Evolutionary conservation across 306 rosid species (phyloP).

Genomic region (Lupinus albus): DNA sequence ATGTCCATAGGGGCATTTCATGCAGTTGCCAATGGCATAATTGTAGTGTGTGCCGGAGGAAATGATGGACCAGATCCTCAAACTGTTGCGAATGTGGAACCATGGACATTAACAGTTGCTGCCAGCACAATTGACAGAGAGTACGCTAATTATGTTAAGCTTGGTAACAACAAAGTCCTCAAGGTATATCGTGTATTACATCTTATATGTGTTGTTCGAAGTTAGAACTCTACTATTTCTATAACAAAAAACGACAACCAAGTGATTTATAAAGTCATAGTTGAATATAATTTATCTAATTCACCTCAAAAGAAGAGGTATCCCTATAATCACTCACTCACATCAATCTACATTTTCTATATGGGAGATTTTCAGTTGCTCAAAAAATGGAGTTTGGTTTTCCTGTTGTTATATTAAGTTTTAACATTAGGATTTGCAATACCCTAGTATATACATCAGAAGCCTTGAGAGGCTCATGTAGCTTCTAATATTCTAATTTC

Average conservation of each 20-base stretch:
- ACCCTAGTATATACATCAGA: too few species aligned
- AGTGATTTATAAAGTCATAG: too few species aligned
- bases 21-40: conserved; percentile 54
- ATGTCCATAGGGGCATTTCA: conserved; percentile 67
- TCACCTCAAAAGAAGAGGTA: too few species aligned
- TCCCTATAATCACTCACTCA: too few species aligned
- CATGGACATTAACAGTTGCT: conserved; percentile 73
- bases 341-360: too few species aligned
- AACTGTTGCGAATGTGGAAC: conserved; percentile 45
- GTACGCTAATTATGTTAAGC: conserved; percentile 46
- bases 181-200: conserved; percentile 29
- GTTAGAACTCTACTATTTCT: background rate
- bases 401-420: background rate
- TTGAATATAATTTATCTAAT: too few species aligned
- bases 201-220: background rate
- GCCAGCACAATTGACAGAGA: conserved; percentile 71
- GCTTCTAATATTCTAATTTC: too few species aligned
- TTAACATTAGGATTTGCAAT: background rate
- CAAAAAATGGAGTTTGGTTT: too few species aligned
- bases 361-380: too few species aligned
- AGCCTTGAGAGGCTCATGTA: conserved; percentile 30
- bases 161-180: conserved; percentile 53
- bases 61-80: conserved; percentile 52
- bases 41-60: conserved; percentile 61
- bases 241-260: too few species aligned